phyloP scores from a whole-genome alignment of 441 rosid genomes.

The Jatropha multifida region DNA sequence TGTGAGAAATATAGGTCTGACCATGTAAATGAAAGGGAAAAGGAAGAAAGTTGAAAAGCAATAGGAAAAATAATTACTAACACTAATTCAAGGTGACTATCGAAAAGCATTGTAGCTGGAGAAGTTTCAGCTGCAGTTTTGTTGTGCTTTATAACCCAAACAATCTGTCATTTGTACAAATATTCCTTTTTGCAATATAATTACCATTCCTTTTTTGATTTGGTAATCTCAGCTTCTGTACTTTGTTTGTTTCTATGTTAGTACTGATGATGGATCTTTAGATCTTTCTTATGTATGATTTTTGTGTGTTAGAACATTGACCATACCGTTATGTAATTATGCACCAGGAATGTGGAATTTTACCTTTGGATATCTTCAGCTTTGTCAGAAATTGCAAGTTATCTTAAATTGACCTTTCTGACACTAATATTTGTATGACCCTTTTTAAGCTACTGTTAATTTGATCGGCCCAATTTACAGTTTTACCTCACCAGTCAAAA shows the following conservation, averaged over 20 bases:
- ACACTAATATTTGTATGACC: too few relatives aligned
- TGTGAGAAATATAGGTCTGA: constrained; percentile 45
- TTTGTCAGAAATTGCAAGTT: too few relatives aligned
- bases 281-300: too few relatives aligned
- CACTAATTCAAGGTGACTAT: constrained; percentile 25
- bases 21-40: constrained; percentile 46
- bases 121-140: constrained; percentile 61
- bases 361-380: too few relatives aligned
- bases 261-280: too few relatives aligned
- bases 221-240: background rate
- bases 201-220: background rate
- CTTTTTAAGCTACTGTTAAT: too few relatives aligned
- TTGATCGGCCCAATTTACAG: too few relatives aligned
- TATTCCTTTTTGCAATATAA: constrained; percentile 13
- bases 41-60: constrained; percentile 26
- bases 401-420: too few relatives aligned
- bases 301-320: too few relatives aligned
- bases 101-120: constrained; percentile 36
- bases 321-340: too few relatives aligned
- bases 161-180: constrained; percentile 26
- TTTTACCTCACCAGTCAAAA: too few relatives aligned
- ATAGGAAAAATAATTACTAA: constrained; percentile 31
- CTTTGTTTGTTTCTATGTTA: background rate
- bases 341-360: too few relatives aligned
- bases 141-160: constrained; percentile 32